These are phyloP conservation scores for Tritrichomonas musculus DNA, from an alignment of 208 protist genomes.

Conservation along the genomic window DNA sequence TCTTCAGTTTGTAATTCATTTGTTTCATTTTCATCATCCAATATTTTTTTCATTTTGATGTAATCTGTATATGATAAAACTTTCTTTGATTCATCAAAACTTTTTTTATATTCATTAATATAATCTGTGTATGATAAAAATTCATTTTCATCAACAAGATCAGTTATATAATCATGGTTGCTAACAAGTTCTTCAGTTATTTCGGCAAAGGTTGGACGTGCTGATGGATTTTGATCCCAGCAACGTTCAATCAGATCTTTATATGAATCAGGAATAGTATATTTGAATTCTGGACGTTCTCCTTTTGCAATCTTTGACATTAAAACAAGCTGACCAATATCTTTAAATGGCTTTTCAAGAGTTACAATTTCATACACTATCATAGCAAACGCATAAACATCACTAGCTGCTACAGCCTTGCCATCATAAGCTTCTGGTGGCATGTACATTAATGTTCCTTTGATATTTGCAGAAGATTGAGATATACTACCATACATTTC, in stretches of 20 bases:
- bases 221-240: background rate
- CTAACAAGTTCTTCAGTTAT: background rate
- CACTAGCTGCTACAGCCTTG: too few species aligned
- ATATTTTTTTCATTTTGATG: too few species aligned
- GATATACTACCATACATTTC: too few species aligned
- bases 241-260: background rate
- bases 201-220: background rate
- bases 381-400: background rate
- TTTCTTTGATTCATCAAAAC: too few species aligned
- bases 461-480: background rate
- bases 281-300: background rate
- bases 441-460: background rate
- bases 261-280: background rate
- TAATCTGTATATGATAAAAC: too few species aligned
- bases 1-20: too few species aligned
- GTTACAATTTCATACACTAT: background rate
- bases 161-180: too few species aligned
- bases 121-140: too few species aligned
- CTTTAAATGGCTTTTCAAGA: background rate
- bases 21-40: too few species aligned
- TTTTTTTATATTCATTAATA: too few species aligned
- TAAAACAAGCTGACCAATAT: background rate
- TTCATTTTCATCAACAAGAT: too few species aligned
- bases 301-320: background rate
- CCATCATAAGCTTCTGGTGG: background rate